Base-by-base conservation (phyloP, 106 monocot genomes). In the Amphibolis antarctica region DNA sequence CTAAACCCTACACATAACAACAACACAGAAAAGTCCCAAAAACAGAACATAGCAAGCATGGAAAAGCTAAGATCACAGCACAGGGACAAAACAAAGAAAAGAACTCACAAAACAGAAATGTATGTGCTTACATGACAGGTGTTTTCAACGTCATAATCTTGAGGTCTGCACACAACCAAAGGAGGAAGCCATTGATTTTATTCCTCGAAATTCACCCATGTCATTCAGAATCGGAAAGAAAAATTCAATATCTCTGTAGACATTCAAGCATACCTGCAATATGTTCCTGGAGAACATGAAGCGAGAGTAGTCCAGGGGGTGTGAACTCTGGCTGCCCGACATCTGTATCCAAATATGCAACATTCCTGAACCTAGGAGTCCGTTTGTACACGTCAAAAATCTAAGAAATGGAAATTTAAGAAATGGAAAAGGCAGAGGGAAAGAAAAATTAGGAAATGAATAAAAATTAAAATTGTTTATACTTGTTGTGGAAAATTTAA, bases 301-400 rank as follows among this genome's bases (percentile, higher is more conserved):
- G 76, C 1, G 92, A 87, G 9, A 92, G 55, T 47, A 73, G 81
- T 5, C 92, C 92, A 1, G 92, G 92, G 10, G 77, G 64, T 22
- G 59, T 61, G 64, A 87, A 92, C 70, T 92, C 92, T 31, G 92
- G 81, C 56, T 92, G 92, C 7, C 92, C 92, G 5, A 92, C 86
- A 64, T 92, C 92, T 10, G 87, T 87, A 50, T 92, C 92, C 77
- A 92, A 69, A 71, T 82, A 87, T 4, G 64, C 81, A 51, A 92
- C 87, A 59, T 50, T 79, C 59, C 70, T 66, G 52, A 87, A 76
- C 72, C 92, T 92, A n/a, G n/a, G n/a, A n/a, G n/a, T n/a, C n/a
- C n/a, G n/a, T n/a, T n/a, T n/a, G n/a, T n/a, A n/a, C n/a, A n/a
- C n/a, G n/a, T n/a, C n/a, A n/a, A n/a, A n/a, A n/a, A n/a, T n/a